Percentiles rank a stretch among this genome's conserved stretches.
Evolutionary conservation across 2,329 filamentous ascomycete genomes (phyloP).

Genomic region (Clarireedia hainanense): DNA sequence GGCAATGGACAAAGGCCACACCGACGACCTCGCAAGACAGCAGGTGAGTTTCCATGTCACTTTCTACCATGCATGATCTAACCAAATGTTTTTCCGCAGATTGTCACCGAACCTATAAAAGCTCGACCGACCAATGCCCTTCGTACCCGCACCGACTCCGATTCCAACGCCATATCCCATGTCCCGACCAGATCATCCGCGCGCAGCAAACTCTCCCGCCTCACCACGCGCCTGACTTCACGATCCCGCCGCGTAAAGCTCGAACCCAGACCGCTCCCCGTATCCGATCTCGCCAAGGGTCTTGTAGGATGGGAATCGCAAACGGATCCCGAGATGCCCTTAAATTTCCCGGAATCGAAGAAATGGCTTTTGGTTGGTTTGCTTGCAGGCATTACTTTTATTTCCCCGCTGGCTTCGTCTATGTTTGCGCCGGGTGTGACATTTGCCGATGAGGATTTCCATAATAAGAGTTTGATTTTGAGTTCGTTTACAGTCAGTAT

Average conservation of each 20-base stretch:
- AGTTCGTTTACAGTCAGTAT: slow-evolving; percentile 50
- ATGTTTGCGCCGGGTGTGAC: slow-evolving; percentile 64
- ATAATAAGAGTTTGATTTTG: slow-evolving; percentile 35
- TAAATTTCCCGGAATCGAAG: slow-evolving; percentile 39
- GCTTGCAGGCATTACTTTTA: slow-evolving; percentile 29
- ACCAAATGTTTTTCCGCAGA: slow-evolving; percentile 9
- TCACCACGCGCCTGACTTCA: slow-evolving; percentile 22
- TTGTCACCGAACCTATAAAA: slow-evolving; percentile 5
- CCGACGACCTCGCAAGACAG: slow-evolving; percentile 21
- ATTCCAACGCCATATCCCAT: not conserved
- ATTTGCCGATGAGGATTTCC: slow-evolving; percentile 53
- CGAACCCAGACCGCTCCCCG: slow-evolving; percentile 28
- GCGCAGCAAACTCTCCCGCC: slow-evolving; percentile 20
- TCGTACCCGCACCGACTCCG: not conserved
- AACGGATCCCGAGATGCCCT: slow-evolving; percentile 48
- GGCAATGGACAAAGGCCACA: slow-evolving; percentile 22
- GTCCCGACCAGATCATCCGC: slow-evolving; percentile 14
- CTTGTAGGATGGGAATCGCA: slow-evolving; percentile 53
- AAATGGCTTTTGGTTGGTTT: slow-evolving; percentile 27
- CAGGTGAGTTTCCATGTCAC: slow-evolving; percentile 9
- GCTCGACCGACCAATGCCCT: not conserved
- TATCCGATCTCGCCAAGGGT: slow-evolving; percentile 43
- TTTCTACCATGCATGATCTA: not conserved
- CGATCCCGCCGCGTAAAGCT: slow-evolving; percentile 13
- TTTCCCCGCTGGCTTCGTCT: slow-evolving; percentile 32